Base-by-base conservation (phyloP, 352 stramenopile genomes). In the Globisporangium recalcitrans region DNA sequence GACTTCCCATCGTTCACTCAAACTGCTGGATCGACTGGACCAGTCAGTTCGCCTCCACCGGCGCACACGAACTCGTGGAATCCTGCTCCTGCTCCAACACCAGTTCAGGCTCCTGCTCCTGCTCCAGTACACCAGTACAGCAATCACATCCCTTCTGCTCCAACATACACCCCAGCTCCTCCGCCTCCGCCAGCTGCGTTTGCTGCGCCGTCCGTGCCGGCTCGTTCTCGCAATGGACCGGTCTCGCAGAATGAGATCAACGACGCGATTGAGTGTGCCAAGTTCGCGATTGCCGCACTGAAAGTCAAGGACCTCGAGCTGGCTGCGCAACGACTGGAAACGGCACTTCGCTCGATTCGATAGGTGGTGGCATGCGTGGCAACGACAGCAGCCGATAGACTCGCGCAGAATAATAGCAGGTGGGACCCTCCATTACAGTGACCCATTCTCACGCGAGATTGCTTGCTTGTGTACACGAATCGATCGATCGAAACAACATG, bases 251-350 rank as follows among this genome's bases (percentile, higher is more conserved):
- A 71, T 58, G 74, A 95, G 31, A 80, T 93, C 32, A 90, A 91
- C 56, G 85, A 95, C 52, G 85, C 85, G 9, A 87, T 93, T 52
- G 85, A 95, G 58, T 91, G 73, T 40, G 78, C 82, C 14, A 93
- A 93, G 64, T 95, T 95, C 40, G 85, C 85, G 4, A 70, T 90
- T 51, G 85, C 85, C 27, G 83, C 85, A 21, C 67, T 95, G 24
- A 93, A 95, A 76, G 82, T 90, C 44, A 91, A 92, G 73, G 83
- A 95, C 42, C 73, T 89, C 31, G 81, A 93, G n/a, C 63, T 95
- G 10, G 85, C 83, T 38, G 73, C 78, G 36, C 79, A 95, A 66
- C 80, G 84, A 19, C 71, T 95, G 60, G 80, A 95, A 49, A 84
- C 87, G 69, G 85, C 85, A 9, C 69, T 95, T 36, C 69, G 75